Evolutionary conservation across 2,329 filamentous ascomycete species (phyloP).

Genomic region (Dactylella cylindrospora): DNA sequence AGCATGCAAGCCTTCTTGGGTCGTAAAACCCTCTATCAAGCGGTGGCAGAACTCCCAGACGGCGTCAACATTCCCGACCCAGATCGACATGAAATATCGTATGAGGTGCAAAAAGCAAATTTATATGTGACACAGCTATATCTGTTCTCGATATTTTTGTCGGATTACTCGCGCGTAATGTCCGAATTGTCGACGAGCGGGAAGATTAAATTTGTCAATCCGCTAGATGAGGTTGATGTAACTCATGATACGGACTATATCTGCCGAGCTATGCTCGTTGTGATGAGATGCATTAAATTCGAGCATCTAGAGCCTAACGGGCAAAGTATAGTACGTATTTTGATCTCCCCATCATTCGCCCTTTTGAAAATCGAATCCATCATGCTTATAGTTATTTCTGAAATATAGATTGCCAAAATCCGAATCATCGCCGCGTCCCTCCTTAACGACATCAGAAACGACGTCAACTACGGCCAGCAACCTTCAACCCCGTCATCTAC

Average conservation of each 20-base stretch:
- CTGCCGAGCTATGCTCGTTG: constrained; percentile 42
- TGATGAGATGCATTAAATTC: constrained; percentile 40
- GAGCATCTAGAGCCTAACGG: constrained; percentile 42
- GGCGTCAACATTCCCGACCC: constrained; percentile 41
- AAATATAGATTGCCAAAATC: constrained; percentile 39
- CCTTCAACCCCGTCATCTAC: constrained; percentile 40
- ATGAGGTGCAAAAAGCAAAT: constrained; percentile 42
- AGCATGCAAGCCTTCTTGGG: constrained; percentile 42
- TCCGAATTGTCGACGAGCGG: constrained; percentile 20
- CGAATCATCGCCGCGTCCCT: constrained; percentile 40
- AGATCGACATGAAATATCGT: constrained; percentile 38
- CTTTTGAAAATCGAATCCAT: background rate
- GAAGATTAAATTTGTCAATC: constrained; percentile 38
- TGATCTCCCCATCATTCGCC: background rate
- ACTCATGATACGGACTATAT: constrained; percentile 42
- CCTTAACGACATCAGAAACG: constrained; percentile 39
- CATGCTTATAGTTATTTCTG: background rate
- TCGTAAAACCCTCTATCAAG: constrained; percentile 37
- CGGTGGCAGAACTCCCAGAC: constrained; percentile 32
- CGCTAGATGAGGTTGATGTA: constrained; percentile 37
- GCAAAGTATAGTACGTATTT: constrained; percentile 40
- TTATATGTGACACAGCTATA: constrained; percentile 42
- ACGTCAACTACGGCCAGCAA: constrained; percentile 40
- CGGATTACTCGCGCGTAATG: constrained; percentile 37
- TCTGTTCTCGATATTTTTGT: constrained; percentile 39